Evolutionary conservation across 106 monocot genomes (phyloP).

Genomic region (Narthecium ossifragum): DNA sequence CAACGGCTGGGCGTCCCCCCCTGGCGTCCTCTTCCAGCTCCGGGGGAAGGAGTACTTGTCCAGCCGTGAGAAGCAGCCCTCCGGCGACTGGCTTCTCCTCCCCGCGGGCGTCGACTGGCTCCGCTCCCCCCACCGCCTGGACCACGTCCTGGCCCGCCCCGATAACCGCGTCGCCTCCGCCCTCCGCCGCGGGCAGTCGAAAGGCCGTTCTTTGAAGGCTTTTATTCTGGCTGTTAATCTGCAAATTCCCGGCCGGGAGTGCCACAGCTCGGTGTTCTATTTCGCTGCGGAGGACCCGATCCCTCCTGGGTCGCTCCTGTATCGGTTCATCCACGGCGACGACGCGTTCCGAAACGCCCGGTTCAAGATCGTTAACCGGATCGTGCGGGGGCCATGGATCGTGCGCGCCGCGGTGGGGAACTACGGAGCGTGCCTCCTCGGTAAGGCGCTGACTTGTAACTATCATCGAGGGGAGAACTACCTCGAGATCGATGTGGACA

Average conservation of each 20-base stretch:
- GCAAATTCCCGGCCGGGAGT: slow-evolving; percentile 63
- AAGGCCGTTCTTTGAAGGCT: slow-evolving; percentile 21
- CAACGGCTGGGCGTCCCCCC: slow-evolving; percentile 82
- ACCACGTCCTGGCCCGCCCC: slow-evolving; percentile 46
- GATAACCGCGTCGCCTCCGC: slow-evolving; percentile 38
- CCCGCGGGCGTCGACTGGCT: slow-evolving; percentile 82
- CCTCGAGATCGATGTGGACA: slow-evolving; percentile 75
- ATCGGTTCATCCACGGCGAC: slow-evolving; percentile 58
- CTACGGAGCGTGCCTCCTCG: slow-evolving; percentile 60
- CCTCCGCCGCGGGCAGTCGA: slow-evolving; percentile 28
- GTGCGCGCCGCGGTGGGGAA: slow-evolving; percentile 66
- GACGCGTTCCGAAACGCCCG: slow-evolving; percentile 58
- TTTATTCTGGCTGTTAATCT: slow-evolving; percentile 72
- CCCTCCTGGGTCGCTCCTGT: slow-evolving; percentile 41
- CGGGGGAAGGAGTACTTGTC: slow-evolving; percentile 26
- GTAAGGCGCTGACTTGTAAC: slow-evolving; percentile 51
- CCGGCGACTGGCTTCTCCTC: slow-evolving; percentile 48
- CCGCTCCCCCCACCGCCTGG: slow-evolving; percentile 47
- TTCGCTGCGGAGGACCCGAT: slow-evolving; percentile 53
- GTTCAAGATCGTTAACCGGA: slow-evolving; percentile 75
- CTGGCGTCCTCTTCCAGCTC: slow-evolving; percentile 52
- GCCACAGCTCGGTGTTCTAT: slow-evolving; percentile 64
- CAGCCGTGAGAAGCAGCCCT: slow-evolving; percentile 31
- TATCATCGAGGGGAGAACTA: slow-evolving; percentile 55
- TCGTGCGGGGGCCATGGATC: slow-evolving; percentile 75